Percentiles rank a stretch among this genome's conserved stretches.
Evolutionary conservation across 768 basidiomycete species (phyloP).

Genomic region (Hortiboletus flavorubellus): DNA sequence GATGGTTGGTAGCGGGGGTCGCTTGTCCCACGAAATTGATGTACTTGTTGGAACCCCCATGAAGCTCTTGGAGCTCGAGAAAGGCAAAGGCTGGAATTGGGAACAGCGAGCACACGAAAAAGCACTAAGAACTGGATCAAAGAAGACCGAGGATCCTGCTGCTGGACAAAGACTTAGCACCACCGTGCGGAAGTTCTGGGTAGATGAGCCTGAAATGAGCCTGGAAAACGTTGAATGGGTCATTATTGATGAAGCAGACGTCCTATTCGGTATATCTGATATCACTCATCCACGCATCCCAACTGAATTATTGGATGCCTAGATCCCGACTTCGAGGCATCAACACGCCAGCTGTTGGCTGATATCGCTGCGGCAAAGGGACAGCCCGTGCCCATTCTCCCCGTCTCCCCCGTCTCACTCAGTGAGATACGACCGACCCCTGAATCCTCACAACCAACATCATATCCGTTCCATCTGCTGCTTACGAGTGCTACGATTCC

Average conservation of each 20-base stretch:
- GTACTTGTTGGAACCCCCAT: conserved; percentile 63
- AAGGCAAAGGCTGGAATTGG: conserved; percentile 53
- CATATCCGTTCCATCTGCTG: conserved; percentile 78
- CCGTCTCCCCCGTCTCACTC: conserved; percentile 19
- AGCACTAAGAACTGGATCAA: conserved; percentile 23
- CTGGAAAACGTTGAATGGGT: conserved; percentile 82
- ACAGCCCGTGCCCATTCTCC: conserved; percentile 17
- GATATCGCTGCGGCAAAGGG: conserved; percentile 67
- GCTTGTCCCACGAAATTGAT: conserved; percentile 39
- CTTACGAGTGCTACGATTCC: conserved; percentile 89
- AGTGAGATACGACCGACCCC: conserved; percentile 2
- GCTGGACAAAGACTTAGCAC: conserved; percentile 15
- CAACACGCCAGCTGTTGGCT: conserved; percentile 65
- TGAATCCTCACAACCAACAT: conserved; percentile 15
- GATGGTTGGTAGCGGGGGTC: conserved; percentile 22
- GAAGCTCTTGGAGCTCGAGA: conserved; percentile 59
- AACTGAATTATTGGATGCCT: not conserved
- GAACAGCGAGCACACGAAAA: conserved; percentile 28
- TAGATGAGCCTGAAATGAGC: conserved; percentile 54
- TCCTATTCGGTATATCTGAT: conserved; percentile 66
- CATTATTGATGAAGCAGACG: conserved; percentile 87
- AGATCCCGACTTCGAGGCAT: conserved; percentile 83
- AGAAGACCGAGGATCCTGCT: conserved; percentile 28
- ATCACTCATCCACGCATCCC: not conserved
- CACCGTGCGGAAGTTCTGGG: conserved; percentile 35